Conservation (phyloP, 495 filamentous ascomycete genomes). For the Oleoguttula mirabilis region DNA sequence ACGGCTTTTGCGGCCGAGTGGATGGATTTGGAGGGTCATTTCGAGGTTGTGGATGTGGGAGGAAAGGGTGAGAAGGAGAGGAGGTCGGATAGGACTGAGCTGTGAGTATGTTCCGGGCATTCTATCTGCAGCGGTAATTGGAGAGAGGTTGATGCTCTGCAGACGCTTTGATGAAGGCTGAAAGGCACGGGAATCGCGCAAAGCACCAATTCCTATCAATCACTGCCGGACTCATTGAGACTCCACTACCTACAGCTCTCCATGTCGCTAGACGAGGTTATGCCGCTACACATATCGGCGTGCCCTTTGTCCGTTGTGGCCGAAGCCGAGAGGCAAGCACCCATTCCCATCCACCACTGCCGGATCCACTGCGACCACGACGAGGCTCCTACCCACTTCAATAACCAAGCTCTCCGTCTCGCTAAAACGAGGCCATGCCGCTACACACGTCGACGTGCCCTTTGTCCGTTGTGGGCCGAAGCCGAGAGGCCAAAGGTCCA, state of each 20-base stretch:
- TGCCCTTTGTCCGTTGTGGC: neutral
- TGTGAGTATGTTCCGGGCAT: constrained; percentile 13
- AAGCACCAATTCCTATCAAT: neutral
- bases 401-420: neutral
- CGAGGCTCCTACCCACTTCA: neutral
- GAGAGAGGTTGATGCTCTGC: neutral
- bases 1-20: constrained; percentile 83
- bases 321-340: neutral
- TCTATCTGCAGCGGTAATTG: neutral
- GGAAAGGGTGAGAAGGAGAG: neutral
- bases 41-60: constrained; percentile 26
- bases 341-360: no score
- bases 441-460: neutral
- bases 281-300: neutral
- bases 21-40: constrained; percentile 74
- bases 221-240: no score
- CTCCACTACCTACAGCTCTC: no score
- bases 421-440: neutral
- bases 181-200: neutral
- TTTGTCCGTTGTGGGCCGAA: neutral
- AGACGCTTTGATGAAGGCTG: no score
- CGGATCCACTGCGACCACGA: no score
- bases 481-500: no score
- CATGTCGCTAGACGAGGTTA: neutral
- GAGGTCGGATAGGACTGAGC: neutral